Conservation (phyloP, 2,329 filamentous ascomycete genomes). For the Fusarium xyrophilum region DNA sequence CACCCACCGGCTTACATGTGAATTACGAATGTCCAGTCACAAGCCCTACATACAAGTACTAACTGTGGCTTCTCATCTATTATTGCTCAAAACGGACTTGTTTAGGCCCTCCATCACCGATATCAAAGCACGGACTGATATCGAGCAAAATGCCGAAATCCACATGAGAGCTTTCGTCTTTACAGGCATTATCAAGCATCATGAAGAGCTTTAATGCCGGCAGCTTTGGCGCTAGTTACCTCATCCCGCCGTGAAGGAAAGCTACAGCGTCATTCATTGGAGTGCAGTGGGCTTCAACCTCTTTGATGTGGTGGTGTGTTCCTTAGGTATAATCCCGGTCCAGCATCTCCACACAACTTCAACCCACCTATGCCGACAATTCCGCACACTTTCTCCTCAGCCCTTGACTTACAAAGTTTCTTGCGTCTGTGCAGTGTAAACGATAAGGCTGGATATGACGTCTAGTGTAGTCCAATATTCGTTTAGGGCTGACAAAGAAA, state of each 20-base stretch:
- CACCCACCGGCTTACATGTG: neutral
- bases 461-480: neutral
- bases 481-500: slow-evolving; percentile 12
- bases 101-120: neutral
- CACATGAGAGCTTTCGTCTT: neutral
- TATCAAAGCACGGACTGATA: neutral
- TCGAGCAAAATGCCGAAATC: slow-evolving; percentile 1
- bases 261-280: slow-evolving; percentile 8
- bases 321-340: neutral
- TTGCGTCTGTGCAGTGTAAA: neutral
- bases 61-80: neutral
- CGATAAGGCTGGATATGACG: slow-evolving; percentile 23
- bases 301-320: neutral
- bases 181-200: neutral
- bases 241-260: neutral
- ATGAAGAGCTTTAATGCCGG: slow-evolving; percentile 5
- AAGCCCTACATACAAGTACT: neutral
- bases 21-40: slow-evolving; percentile 6
- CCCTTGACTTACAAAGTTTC: neutral
- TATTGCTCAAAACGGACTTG: neutral
- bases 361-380: slow-evolving; percentile 5
- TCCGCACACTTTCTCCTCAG: slow-evolving; percentile 3
- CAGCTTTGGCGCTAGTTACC: slow-evolving; percentile 8
- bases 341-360: neutral
- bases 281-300: neutral